Conservation (phyloP, 805 yeast genomes). For the Scheffersomyces ergatensis region DNA sequence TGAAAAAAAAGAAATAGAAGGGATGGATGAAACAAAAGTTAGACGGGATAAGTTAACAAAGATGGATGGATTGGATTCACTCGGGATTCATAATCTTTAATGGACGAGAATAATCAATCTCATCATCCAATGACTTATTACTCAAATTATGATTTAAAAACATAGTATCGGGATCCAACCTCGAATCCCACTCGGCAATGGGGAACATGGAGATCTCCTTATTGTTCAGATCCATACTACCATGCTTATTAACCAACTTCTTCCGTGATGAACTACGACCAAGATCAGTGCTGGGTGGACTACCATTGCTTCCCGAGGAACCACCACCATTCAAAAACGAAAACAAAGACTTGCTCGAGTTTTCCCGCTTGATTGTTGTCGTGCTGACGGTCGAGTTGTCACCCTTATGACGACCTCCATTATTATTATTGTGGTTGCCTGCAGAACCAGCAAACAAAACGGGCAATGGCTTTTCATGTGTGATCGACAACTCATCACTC, state of each 20-base stretch:
- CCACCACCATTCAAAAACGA: conserved; percentile 18
- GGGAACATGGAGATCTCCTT: conserved; percentile 28
- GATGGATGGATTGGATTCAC: too few relatives aligned
- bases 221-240: conserved; percentile 5
- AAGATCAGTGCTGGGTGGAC: conserved; percentile 7
- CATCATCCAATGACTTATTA: conserved; percentile 30
- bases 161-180: conserved; percentile 21
- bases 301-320: not conserved
- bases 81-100: conserved; percentile 26
- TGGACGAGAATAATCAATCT: conserved; percentile 32
- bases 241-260: conserved; percentile 15
- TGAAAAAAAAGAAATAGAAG: not conserved
- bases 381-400: conserved; percentile 5
- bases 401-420: not conserved
- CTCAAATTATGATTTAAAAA: conserved; percentile 23
- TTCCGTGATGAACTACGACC: conserved; percentile 29
- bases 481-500: conserved; percentile 26
- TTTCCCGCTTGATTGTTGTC: conserved; percentile 25
- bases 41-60: too few relatives aligned
- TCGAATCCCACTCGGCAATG: conserved; percentile 23
- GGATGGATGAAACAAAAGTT: not conserved
- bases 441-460: not conserved
- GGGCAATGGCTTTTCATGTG: conserved; percentile 14
- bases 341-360: conserved; percentile 33
- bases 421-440: too few relatives aligned